Base-by-base conservation (phyloP, 495 filamentous ascomycete genomes). In the Corynascus novoguineensis region DNA sequence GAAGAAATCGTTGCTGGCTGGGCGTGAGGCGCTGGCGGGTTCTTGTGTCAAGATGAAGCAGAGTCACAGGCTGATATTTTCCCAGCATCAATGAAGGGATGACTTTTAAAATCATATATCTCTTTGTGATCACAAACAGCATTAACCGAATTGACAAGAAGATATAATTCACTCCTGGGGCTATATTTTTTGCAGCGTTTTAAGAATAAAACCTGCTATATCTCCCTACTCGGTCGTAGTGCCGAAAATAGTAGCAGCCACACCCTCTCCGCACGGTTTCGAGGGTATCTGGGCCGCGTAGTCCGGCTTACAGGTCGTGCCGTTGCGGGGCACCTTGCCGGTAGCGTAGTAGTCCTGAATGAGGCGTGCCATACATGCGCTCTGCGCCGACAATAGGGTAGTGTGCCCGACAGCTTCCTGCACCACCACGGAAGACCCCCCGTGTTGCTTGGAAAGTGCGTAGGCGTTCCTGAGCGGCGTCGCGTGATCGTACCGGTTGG, bases 1-100 rank as follows among this genome's bases (percentile, higher is more conserved):
- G 60, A 66, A 8, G 60, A 61, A 15, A 59, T 45, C 15, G 55
- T 62, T 27, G 49, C 55, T 4, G 10, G 7, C n/a, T 64, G 62
- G 62, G 34, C 51, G 34, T 41, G n/a, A 45, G 19, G 50, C 19
- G 32, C 9, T 15, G n/a, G 9, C 35, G 28, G 25, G 2, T 53
- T n/a, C n/a, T n/a, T n/a, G n/a, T n/a, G n/a, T n/a, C n/a, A n/a
- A n/a, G n/a, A n/a, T n/a, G n/a, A n/a, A n/a, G n/a, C n/a, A n/a
- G n/a, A n/a, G n/a, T n/a, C n/a, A n/a, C n/a, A n/a, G n/a, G n/a
- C n/a, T n/a, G n/a, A n/a, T n/a, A n/a, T n/a, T n/a, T n/a, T n/a
- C n/a, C n/a, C n/a, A n/a, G n/a, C n/a, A n/a, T n/a, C n/a, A n/a
- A n/a, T n/a, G n/a, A n/a, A n/a, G n/a, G n/a, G n/a, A n/a, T n/a